Conservation (phyloP, 768 basidiomycete species). For the Hydnomerulius pinastri region DNA sequence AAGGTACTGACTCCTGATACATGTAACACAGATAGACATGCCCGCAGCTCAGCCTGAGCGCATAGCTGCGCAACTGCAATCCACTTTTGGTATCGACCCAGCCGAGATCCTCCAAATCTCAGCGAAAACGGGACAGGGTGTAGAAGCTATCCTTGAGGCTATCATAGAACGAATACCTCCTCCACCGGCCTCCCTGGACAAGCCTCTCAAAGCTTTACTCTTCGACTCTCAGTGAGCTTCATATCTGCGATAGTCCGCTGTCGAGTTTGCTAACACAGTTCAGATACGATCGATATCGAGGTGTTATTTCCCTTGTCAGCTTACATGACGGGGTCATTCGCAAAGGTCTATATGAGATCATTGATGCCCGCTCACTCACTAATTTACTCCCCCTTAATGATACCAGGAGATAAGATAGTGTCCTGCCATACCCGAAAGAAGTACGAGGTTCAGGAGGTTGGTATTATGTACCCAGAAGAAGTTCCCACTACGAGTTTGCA, state of each 20-base stretch:
- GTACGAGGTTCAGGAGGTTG: constrained; percentile 88
- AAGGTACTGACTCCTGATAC: constrained; percentile 1
- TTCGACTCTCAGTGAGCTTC: constrained; percentile 85
- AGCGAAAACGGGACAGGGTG: constrained; percentile 90
- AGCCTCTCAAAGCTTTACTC: constrained; percentile 78
- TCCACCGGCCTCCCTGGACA: constrained; percentile 54
- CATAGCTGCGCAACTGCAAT: constrained; percentile 77
- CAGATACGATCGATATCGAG: constrained; percentile 94
- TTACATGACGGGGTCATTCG: constrained; percentile 77
- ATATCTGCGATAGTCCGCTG: neutral
- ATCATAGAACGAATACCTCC: constrained; percentile 86
- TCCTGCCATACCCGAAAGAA: constrained; percentile 84
- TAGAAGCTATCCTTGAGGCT: constrained; percentile 73
- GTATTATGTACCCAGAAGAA: constrained; percentile 89
- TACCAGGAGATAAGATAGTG: constrained; percentile 82
- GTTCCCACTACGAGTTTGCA: constrained; percentile 65
- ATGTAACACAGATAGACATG: constrained; percentile 73
- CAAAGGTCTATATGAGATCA: constrained; percentile 58
- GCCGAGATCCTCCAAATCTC: constrained; percentile 77
- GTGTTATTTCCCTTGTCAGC: constrained; percentile 90
- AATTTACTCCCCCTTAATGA: too few relatives aligned
- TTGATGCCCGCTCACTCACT: too few relatives aligned
- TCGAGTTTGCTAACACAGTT: constrained; percentile 10
- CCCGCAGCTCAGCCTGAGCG: constrained; percentile 84
- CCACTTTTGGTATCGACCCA: constrained; percentile 80